A percentile compares a stretch with the other conserved stretches of the same genome.
Conservation (phyloP, 1,284 basidiomycete genomes). For the Ustilago hordei region DNA sequence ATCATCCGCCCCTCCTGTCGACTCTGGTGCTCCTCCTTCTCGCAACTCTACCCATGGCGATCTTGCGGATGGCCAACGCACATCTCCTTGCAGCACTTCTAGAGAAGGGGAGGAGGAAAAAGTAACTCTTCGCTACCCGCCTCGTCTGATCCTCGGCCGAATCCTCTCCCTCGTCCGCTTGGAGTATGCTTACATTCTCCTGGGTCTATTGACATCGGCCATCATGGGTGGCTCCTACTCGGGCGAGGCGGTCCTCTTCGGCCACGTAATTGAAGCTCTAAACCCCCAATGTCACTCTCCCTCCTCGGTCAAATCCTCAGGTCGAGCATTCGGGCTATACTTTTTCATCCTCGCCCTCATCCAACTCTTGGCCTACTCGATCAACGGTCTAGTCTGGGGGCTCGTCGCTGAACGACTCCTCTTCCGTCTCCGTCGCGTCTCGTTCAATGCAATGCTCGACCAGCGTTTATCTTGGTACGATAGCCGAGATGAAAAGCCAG, state of each 20-base stretch:
- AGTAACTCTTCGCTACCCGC: constrained; percentile 14
- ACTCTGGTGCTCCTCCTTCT: constrained; percentile 11
- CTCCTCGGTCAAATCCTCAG: constrained; percentile 36
- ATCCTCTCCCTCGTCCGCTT: constrained; percentile 41
- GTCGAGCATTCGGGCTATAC: constrained; percentile 53
- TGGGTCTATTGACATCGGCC: constrained; percentile 51
- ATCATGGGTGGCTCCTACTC: constrained; percentile 62
- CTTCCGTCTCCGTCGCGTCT: constrained; percentile 50
- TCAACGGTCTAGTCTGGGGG: constrained; percentile 59
- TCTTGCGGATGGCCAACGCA: not conserved
- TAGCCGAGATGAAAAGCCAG: constrained; percentile 37
- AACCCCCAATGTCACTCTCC: constrained; percentile 60
- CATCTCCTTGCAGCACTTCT: constrained; percentile 6
- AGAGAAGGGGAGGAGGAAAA: constrained; percentile 2
- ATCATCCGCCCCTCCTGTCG: not conserved
- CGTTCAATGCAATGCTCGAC: constrained; percentile 52
- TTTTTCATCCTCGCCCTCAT: constrained; percentile 62
- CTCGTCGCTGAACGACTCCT: constrained; percentile 59
- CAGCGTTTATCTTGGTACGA: constrained; percentile 58
- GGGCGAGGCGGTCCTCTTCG: constrained; percentile 62
- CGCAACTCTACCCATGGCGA: constrained; percentile 6
- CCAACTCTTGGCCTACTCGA: constrained; percentile 56
- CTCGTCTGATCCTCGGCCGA: constrained; percentile 36
- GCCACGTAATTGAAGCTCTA: constrained; percentile 62
- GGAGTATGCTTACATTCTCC: constrained; percentile 50